A percentile compares a stretch with the other conserved stretches of the same genome.
Conservation (phyloP, 139 green algal species). For the Tetradesmus obliquus region DNA sequence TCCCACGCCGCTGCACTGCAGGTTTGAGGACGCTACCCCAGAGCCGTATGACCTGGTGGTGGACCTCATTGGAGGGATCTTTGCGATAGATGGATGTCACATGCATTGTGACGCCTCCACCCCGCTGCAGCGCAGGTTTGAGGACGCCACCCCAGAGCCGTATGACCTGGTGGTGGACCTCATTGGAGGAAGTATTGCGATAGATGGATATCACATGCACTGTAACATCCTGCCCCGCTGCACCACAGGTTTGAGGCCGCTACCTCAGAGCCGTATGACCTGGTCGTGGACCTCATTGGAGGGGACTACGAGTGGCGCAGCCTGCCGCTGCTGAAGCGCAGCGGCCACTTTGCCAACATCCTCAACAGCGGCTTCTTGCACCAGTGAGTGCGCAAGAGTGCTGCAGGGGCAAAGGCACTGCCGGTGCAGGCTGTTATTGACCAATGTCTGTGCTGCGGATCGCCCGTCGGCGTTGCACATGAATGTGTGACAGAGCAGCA, state of each 20-base stretch:
- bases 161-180: slow-evolving; percentile 57
- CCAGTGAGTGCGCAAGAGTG: background rate
- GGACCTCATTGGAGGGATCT: slow-evolving; percentile 53
- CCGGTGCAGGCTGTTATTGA: background rate
- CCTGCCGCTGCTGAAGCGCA: slow-evolving; percentile 12
- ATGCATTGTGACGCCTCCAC: too few species aligned
- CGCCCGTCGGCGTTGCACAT: too few species aligned
- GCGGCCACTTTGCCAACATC: slow-evolving; percentile 14
- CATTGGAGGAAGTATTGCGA: slow-evolving; percentile 32
- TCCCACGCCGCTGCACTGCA: background rate
- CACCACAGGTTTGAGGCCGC: slow-evolving; percentile 37
- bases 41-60: slow-evolving; percentile 53
- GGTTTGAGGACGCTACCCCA: slow-evolving; percentile 21
- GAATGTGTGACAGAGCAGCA: too few species aligned
- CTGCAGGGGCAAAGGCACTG: background rate
- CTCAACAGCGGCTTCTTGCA: slow-evolving; percentile 23
- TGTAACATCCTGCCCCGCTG: background rate
- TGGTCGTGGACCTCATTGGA: slow-evolving; percentile 55
- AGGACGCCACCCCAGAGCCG: slow-evolving; percentile 2
- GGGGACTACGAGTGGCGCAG: slow-evolving; percentile 47
- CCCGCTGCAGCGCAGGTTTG: slow-evolving; percentile 15
- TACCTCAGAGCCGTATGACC: slow-evolving; percentile 45
- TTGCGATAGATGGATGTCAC: too few species aligned
- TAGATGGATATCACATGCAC: too few species aligned
- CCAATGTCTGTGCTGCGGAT: background rate